Evolutionary conservation across 495 filamentous ascomycete genomes (phyloP).

Genomic region (Penicillium malachiteum): DNA sequence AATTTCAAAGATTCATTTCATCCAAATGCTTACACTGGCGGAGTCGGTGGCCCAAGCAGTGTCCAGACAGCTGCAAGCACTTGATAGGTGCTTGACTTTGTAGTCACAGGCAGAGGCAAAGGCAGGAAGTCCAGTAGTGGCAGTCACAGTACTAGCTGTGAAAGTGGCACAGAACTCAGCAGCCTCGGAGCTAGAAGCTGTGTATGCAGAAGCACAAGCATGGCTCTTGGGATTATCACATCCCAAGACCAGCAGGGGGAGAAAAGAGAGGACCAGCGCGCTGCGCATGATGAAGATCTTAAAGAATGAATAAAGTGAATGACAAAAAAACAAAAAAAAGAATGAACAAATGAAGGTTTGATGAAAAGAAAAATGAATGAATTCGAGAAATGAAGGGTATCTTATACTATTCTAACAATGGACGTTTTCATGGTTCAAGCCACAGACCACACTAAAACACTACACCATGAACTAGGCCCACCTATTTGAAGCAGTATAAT

Average conservation of each 20-base stretch:
- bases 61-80: conserved; percentile 33
- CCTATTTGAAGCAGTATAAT: too few relatives aligned
- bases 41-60: conserved; percentile 17
- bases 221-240: conserved; percentile 29
- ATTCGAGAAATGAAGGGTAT: background rate
- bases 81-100: conserved; percentile 28
- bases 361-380: background rate
- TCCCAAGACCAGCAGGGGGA: conserved; percentile 26
- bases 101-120: conserved; percentile 27
- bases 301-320: conserved; percentile 21
- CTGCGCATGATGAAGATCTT: conserved; percentile 36
- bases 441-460: background rate
- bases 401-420: background rate
- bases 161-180: conserved; percentile 32
- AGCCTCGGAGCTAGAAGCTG: conserved; percentile 26
- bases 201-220: conserved; percentile 30
- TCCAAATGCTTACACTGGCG: conserved; percentile 1
- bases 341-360: background rate
- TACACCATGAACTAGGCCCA: background rate
- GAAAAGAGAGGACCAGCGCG: conserved; percentile 28
- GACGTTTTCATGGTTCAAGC: background rate
- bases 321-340: background rate
- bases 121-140: conserved; percentile 23
- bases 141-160: conserved; percentile 27
- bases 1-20: background rate